These are phyloP conservation scores for Gymnopilus dilepis DNA, from an alignment of 768 basidiomycete genomes.

Conservation along the genomic window DNA sequence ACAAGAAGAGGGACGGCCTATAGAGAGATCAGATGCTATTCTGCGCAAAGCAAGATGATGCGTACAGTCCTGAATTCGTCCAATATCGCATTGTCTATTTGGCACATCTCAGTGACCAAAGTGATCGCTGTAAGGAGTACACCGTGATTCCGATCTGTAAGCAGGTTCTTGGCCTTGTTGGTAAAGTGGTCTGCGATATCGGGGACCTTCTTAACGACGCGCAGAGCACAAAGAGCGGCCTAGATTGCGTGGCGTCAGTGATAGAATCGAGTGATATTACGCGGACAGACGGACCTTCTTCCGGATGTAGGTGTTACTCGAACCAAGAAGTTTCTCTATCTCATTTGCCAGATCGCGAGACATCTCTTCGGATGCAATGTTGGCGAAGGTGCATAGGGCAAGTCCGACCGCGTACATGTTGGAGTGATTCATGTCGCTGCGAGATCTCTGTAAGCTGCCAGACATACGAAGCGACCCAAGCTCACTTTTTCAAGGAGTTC, in stretches of 20 bases:
- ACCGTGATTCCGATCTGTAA: constrained; percentile 96
- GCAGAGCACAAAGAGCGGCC: constrained; percentile 94
- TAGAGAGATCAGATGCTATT: constrained; percentile 7
- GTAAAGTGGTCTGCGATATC: constrained; percentile 95
- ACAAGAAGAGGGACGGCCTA: constrained; percentile 94
- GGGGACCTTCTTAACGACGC: constrained; percentile 95
- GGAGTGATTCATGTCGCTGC: constrained; percentile 98
- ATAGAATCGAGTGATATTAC: constrained; percentile 1
- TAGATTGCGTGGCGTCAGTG: constrained; percentile 35
- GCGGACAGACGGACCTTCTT: constrained; percentile 80
- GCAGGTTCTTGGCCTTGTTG: constrained; percentile 83
- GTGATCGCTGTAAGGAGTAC: constrained; percentile 95
- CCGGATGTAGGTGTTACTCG: constrained; percentile 97
- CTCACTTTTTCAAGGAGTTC: constrained; percentile 97
- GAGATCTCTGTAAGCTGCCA: constrained; percentile 12
- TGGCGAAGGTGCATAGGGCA: constrained; percentile 97
- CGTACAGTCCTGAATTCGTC: constrained; percentile 91
- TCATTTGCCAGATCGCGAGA: constrained; percentile 97
- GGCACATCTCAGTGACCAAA: constrained; percentile 94
- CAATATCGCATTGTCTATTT: constrained; percentile 70
- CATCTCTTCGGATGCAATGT: constrained; percentile 99
- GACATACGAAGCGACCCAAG: constrained; percentile 15
- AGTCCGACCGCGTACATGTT: constrained; percentile 99
- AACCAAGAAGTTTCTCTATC: constrained; percentile 95
- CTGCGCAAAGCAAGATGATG: constrained; percentile 4